These are phyloP conservation scores for Stachybotrys chartarum DNA, from an alignment of 2,329 filamentous ascomycete genomes.

Conservation along the genomic window DNA sequence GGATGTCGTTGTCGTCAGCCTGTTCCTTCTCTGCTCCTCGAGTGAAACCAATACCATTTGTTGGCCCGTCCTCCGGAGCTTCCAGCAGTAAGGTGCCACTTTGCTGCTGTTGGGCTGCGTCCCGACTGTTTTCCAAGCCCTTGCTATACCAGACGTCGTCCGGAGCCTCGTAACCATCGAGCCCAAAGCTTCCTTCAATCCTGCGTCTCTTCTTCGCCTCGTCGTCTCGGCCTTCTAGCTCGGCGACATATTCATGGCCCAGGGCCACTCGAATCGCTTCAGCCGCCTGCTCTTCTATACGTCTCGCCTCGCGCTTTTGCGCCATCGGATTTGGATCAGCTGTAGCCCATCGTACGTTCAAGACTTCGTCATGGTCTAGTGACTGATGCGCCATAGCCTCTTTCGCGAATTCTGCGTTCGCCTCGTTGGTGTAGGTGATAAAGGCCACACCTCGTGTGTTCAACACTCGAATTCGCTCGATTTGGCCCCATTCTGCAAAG, in stretches of 20 bases:
- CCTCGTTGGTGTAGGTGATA: constrained; percentile 87
- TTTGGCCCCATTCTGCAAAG: constrained; percentile 92
- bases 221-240: constrained; percentile 86
- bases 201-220: constrained; percentile 83
- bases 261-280: constrained; percentile 85
- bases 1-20: neutral
- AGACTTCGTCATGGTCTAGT: constrained; percentile 82
- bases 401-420: constrained; percentile 84
- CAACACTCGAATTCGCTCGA: constrained; percentile 81
- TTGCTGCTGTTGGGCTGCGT: neutral
- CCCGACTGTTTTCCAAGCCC: neutral
- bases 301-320: constrained; percentile 80
- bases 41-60: neutral
- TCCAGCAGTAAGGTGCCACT: neutral
- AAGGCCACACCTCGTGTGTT: constrained; percentile 89
- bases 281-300: constrained; percentile 92
- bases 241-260: constrained; percentile 83
- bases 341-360: constrained; percentile 97
- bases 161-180: constrained; percentile 88
- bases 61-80: neutral
- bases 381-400: constrained; percentile 95
- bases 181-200: constrained; percentile 80
- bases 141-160: constrained; percentile 57
- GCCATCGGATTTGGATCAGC: constrained; percentile 93
- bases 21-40: no score